Evolutionary conservation across 2,329 filamentous ascomycete species (phyloP).

Genomic region (Blastomyces emzantsi): DNA sequence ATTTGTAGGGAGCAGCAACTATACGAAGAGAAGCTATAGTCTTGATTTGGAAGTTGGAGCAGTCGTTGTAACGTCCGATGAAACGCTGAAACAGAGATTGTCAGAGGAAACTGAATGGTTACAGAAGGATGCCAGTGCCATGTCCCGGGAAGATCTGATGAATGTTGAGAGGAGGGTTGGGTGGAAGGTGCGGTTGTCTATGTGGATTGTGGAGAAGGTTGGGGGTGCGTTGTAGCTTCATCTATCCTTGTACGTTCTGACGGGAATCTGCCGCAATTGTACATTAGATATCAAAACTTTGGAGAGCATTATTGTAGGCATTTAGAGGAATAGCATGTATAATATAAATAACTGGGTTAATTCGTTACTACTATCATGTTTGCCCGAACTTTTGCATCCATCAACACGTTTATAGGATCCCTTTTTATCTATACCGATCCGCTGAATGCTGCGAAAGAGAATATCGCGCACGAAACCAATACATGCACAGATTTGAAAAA

Average conservation of each 20-base stretch:
- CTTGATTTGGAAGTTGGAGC: conserved; percentile 87
- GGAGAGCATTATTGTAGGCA: neutral
- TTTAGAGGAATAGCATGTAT: neutral
- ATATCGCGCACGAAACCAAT: neutral
- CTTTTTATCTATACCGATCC: conserved; percentile 6
- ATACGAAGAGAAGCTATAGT: conserved; percentile 87
- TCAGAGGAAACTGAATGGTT: conserved; percentile 73
- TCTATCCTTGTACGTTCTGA: neutral
- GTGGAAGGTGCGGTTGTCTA: conserved; percentile 73
- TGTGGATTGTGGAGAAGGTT: conserved; percentile 84
- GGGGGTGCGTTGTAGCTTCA: conserved; percentile 67
- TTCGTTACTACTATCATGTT: neutral
- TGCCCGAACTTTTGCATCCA: neutral
- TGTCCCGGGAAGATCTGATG: conserved; percentile 70
- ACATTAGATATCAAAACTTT: neutral
- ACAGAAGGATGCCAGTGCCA: conserved; percentile 59
- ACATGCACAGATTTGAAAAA: neutral
- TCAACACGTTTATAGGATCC: neutral
- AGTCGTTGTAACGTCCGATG: conserved; percentile 71
- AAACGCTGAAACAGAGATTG: conserved; percentile 61
- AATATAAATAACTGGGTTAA: neutral
- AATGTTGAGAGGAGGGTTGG: conserved; percentile 75
- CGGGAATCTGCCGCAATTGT: neutral
- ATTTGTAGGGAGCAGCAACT: conserved; percentile 86
- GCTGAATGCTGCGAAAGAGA: neutral